Evolutionary conservation across 2,329 filamentous ascomycete genomes (phyloP), one percentile per base, ranked within the genome.

Genomic region (Anthostomella pinea): DNA sequence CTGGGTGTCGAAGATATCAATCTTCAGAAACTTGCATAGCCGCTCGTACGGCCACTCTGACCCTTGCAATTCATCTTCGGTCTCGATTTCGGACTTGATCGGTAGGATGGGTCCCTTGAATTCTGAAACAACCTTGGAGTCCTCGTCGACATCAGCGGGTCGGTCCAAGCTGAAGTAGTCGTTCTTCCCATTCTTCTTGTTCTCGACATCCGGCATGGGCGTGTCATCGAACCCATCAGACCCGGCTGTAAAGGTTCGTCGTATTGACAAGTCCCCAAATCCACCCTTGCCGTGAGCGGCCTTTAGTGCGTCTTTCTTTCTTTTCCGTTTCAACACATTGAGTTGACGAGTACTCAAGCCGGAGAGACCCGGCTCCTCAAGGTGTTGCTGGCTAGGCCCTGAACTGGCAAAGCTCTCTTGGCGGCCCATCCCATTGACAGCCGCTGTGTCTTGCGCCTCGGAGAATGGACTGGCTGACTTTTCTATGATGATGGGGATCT

Each of bases 151-250:
- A 27, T 86, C 83, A 21, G 78, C 70, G 13, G 80, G 79, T 33
- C 88, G 79, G 13, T 96, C 91, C 11, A 96, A 73, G 19, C 81
- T 94, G 64, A 98, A 96, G 62, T 95, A 97, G 52, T 98, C 93
- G 14, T 77, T 69, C 51, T 81, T 79, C 29, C 78, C 80, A 47
- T 81, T 82, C 48, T 75, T 77, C 48, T 76, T 79, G 0, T 63
- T 51, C n/a, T 79, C 75, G 15, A 56, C 52, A 28, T 78, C 75
- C 14, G 60, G 53, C 50, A 68, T 63, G 1, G 79, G 69, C 1
- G 76, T 73, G 13, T 87, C 79, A 13, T 83, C 77, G 5, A 80
- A 66, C 6, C 72, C 78, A 14, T 85, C 81, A 2, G 79, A 80
- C 6, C 75, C 72, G 11, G 70, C 73, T 43, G 69, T 83, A 54